Conservation (phyloP, 1,284 basidiomycete genomes). For the Austroboletus sp. region DNA sequence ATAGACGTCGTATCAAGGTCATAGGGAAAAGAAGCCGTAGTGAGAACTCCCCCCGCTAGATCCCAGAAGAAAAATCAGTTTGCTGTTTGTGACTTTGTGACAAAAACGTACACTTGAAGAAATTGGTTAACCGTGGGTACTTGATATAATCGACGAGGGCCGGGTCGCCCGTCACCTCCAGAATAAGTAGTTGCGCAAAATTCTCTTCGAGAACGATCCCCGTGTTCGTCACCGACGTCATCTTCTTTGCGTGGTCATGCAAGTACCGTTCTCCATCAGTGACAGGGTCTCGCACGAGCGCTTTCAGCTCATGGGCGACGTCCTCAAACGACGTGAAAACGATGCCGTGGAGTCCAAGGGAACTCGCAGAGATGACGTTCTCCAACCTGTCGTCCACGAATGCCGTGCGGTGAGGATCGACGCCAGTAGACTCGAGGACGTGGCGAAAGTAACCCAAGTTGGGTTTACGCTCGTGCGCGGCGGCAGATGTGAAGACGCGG, state of each 20-base stretch:
- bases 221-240: slow-evolving; percentile 19
- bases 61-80: too few species aligned
- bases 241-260: slow-evolving; percentile 10
- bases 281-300: slow-evolving; percentile 20
- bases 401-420: slow-evolving; percentile 19
- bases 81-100: not conserved
- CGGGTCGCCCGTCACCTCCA: slow-evolving; percentile 14
- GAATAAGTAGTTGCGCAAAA: slow-evolving; percentile 21
- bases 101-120: slow-evolving; percentile 14
- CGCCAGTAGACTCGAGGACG: slow-evolving; percentile 16
- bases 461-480: slow-evolving; percentile 19
- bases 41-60: slow-evolving; percentile 10
- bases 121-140: slow-evolving; percentile 21
- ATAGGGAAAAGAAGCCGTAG: slow-evolving; percentile 9
- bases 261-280: slow-evolving; percentile 16
- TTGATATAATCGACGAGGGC: slow-evolving; percentile 19
- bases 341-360: slow-evolving; percentile 21
- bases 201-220: slow-evolving; percentile 20
- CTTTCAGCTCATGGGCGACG: slow-evolving; percentile 12
- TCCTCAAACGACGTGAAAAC: slow-evolving; percentile 19
- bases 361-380: slow-evolving; percentile 20
- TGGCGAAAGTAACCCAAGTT: slow-evolving; percentile 22
- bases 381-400: slow-evolving; percentile 23
- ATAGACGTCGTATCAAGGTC: slow-evolving; percentile 23
- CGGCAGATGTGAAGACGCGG: slow-evolving; percentile 20